Conservation (phyloP, 352 stramenopile species). For the Phytophthora hibernalis region DNA sequence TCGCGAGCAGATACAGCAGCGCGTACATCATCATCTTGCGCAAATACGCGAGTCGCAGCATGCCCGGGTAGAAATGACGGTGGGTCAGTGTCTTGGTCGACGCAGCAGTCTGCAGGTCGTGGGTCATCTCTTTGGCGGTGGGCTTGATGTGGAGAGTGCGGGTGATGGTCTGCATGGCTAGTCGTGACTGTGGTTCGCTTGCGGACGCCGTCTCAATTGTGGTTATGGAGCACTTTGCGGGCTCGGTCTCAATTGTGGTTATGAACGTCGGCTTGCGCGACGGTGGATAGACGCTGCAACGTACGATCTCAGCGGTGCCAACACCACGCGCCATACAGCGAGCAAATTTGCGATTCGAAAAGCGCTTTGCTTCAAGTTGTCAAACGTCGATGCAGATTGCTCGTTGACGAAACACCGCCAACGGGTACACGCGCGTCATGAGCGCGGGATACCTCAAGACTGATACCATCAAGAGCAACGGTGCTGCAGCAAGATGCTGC, state of each 20-base stretch:
- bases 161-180: constrained; percentile 19
- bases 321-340: not conserved
- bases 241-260: constrained; percentile 18
- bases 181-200: not conserved
- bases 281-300: constrained; percentile 2
- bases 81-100: constrained; percentile 1
- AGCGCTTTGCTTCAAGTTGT: constrained; percentile 16
- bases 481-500: too few relatives aligned
- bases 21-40: constrained; percentile 35
- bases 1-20: constrained; percentile 30
- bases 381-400: not conserved
- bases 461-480: too few relatives aligned
- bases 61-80: constrained; percentile 3
- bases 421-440: constrained; percentile 14
- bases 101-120: not conserved
- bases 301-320: not conserved
- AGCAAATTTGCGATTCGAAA: not conserved
- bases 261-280: constrained; percentile 3
- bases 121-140: not conserved
- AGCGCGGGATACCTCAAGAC: constrained; percentile 11
- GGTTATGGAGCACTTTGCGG: constrained; percentile 15
- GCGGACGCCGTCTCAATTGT: constrained; percentile 12
- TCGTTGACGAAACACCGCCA: constrained; percentile 21
- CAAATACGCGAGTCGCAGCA: constrained; percentile 30
- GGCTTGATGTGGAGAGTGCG: not conserved